Percentiles rank a stretch among this genome's conserved stretches.
Evolutionary conservation across 1,139 yeast species (phyloP).

Genomic region (Sugiyamaella sp.): DNA sequence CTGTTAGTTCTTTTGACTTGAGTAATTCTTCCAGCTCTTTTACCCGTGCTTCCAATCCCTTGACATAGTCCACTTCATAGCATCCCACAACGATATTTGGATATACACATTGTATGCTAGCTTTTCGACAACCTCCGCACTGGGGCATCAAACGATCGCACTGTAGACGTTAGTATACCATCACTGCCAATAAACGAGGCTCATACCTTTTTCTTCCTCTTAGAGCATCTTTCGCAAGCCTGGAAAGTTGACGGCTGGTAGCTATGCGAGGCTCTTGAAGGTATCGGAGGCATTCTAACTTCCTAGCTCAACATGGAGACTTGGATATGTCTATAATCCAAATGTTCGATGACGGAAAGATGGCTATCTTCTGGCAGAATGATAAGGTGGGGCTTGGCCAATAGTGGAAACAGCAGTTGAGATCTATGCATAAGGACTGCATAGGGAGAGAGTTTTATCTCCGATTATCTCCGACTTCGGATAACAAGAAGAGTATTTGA

Average conservation of each 20-base stretch:
- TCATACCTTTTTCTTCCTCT: slow-evolving; percentile 32
- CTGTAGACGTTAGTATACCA: slow-evolving; percentile 16
- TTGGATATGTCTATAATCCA: no score
- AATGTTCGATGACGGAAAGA: no score
- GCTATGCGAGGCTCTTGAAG: background rate
- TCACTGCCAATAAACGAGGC: background rate
- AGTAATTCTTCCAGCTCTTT: slow-evolving; percentile 19
- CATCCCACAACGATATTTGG: slow-evolving; percentile 23
- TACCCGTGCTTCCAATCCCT: slow-evolving; percentile 24
- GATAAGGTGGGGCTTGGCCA: background rate
- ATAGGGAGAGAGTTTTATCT: no score
- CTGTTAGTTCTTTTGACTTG: background rate
- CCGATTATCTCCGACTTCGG: no score
- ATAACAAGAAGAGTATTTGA: no score
- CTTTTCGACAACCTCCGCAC: slow-evolving; percentile 27
- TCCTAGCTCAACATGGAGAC: background rate
- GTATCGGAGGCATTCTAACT: slow-evolving; percentile 9
- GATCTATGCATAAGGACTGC: background rate
- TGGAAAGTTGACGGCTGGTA: slow-evolving; percentile 26
- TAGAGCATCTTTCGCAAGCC: slow-evolving; percentile 32
- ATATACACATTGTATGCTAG: slow-evolving; percentile 25
- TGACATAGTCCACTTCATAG: slow-evolving; percentile 28
- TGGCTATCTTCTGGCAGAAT: no score
- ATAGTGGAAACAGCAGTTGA: background rate
- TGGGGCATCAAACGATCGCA: slow-evolving; percentile 30